Base-by-base conservation (phyloP, 2,329 filamentous ascomycete genomes). In the Penicillium sp. region DNA sequence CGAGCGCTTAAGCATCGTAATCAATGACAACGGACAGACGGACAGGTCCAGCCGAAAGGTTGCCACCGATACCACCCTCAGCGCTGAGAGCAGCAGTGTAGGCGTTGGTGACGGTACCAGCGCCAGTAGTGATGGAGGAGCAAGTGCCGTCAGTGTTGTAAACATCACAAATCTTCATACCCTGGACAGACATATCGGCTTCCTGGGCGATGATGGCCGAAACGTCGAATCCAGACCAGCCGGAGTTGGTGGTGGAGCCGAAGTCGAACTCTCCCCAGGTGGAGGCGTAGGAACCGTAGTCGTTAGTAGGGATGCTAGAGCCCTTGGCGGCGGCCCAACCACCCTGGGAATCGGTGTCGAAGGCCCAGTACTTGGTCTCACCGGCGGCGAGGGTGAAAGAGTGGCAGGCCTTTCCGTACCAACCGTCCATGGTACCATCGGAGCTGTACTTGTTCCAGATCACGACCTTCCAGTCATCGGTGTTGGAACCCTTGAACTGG, bases 381-480 rank as follows among this genome's bases (percentile, higher is more conserved):
- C 73, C 72, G 27, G 71, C 48, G 46, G 60, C 54, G 24, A 76
- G 59, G 46, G 66, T 70, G 56, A 76, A 66, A 8, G 45, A 64
- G 43, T 74, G 54, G 13, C 72, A 73, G 33, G 66, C 67, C 43
- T 70, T 53, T 52, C 71, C 72, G 62, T 64, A 75, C 70, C 71
- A 75, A 52, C 73, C 73, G 51, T 66, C 60, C 65, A 74, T 69
- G 39, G 61, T 53, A 49, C 72, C 72, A 44, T 68, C 60, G 3
- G 69, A 65, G 27, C 72, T 72, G 56, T 69, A 68, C 66, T 75
- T 76, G 68, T 76, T 76, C 68, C 72, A 76, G 70, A 77, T 71
- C 45, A 72, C 68, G 26, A 76, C 66, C n/a, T 59, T 64, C 72
- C 70, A 75, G 54, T 66, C 54, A 6, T 74, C 70, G 22, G 60